Base-by-base conservation (phyloP, 1,284 basidiomycete genomes). In the Leccinum subrobustum region DNA sequence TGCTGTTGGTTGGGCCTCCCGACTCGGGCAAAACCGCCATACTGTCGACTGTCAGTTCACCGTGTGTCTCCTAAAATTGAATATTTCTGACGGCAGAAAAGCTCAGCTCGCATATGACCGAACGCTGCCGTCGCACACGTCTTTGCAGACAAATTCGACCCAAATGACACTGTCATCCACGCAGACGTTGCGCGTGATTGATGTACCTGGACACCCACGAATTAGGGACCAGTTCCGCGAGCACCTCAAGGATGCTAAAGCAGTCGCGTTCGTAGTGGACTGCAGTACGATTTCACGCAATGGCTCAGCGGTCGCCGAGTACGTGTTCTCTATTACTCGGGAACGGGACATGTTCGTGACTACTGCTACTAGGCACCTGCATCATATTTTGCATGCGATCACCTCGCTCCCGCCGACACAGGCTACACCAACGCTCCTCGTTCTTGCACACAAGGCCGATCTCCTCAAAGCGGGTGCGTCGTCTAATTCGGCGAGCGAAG, bases 1-100 rank as follows among this genome's bases (percentile, higher is more conserved):
- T 93, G 6, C 74, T 93, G 4, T 75, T 93, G 20, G 79, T 89
- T 12, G 91, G 91, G 2, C 78, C 85, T 51, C 80, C 86, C 4
- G 89, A 91, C 72, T 81, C 84, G 3, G 91, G 91, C 31, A 93
- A 93, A 75, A 92, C 91, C 2, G 80, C 90, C 20, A 85, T 93
- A 37, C 62, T 84, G 48, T 79, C 81, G 51, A 76, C 78, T 58
- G 83, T 85, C 62, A 67, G 82, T 73, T 11, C 27, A 23, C n/a
- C 39, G 6, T 23, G 12, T 37, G 54, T 37, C 42, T 61, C 42
- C 37, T 54, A 56, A 39, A 48, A 66, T 78, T 53, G 75, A 76
- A 23, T 61, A 63, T 39, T 52, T 3, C 57, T 71, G 63, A 73
- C 69, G 58, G 47, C 47, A 56, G 59, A 63, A 61, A 73, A 65